Base-by-base conservation (phyloP, 257 asterid species). In the Henckelia pumila region DNA sequence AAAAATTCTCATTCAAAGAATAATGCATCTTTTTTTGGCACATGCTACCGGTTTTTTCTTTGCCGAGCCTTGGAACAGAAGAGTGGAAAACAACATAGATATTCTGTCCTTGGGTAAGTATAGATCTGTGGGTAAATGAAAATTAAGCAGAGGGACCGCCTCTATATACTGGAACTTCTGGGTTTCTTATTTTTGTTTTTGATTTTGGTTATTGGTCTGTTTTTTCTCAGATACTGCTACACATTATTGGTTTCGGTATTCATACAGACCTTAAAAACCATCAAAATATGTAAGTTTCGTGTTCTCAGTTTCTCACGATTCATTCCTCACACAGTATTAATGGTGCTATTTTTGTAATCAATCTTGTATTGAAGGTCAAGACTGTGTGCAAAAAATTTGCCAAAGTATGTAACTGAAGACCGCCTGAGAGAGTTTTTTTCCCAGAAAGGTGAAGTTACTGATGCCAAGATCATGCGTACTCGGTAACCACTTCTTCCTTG, bases 361-460 rank as follows among this genome's bases (percentile, higher is more conserved):
- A 22, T 59, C 52, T 61, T 64, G 30, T 20, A 50, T 22, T 71
- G 63, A 63, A 90, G 98, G 94, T 91, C 96, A 1, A 86, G 98
- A 56, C 71, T 91, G 30, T 89, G 92, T 74, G 96, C 89, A 68
- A 92, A 89, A 81, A 89, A 89, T 77, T 74, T 92, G 81, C 96
- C 98, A 0, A 86, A 86, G 67, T 76, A 87, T 75, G 95, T 71
- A 23, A 72, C 85, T 0, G 96, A 92, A 77, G 95, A 92, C 26
- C 89, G 88, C 58, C 92, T 92, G 32, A 86, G 86, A 70, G 95
- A 92, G 2, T 86, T 87, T 76, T 92, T 92, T 83, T 89, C 98
- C 23, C 84, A 78, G 80, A 89, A 89, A 80, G 98, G 98, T 67
- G 96, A 92, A 78, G 93, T 92, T 49, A 92, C 98, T 3, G 97